These are phyloP conservation scores for Comarum palustre DNA, from an alignment of 306 rosid species.

Conservation along the genomic window DNA sequence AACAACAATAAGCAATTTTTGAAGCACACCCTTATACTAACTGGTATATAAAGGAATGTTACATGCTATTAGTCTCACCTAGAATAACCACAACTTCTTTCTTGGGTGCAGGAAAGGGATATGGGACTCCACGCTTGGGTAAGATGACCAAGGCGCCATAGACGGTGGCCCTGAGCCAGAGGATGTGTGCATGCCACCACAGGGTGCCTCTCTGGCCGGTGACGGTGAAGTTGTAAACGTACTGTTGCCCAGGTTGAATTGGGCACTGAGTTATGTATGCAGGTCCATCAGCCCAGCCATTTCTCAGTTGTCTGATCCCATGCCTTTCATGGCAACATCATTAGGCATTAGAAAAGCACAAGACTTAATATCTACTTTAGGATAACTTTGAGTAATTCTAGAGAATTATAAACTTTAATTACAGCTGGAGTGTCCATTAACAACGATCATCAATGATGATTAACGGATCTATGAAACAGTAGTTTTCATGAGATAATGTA, in stretches of 20 bases:
- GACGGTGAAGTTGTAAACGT: conserved; percentile 64
- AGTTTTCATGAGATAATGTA: background rate
- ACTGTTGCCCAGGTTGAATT: conserved; percentile 63
- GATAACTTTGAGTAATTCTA: background rate
- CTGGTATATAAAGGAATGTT: background rate
- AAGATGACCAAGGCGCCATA: conserved; percentile 77
- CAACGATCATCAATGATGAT: background rate
- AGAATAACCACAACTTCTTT: conserved; percentile 56
- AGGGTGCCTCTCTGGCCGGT: conserved; percentile 92
- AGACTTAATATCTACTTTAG: background rate
- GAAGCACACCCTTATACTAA: background rate
- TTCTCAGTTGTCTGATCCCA: conserved; percentile 64
- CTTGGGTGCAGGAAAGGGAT: conserved; percentile 76
- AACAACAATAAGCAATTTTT: background rate
- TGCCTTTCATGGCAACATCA: conserved; percentile 44
- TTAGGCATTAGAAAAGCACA: background rate
- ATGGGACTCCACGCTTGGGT: conserved; percentile 85
- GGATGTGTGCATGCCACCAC: conserved; percentile 87
- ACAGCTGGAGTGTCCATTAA: background rate
- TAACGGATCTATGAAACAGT: background rate
- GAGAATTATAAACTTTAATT: background rate
- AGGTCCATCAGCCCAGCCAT: conserved; percentile 94
- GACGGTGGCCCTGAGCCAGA: conserved; percentile 83
- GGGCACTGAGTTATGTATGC: conserved; percentile 93
- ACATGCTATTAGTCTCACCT: conserved; percentile 34